Conservation (phyloP, 371 early-diverging fungal species). For the Haplosporangium sp. region DNA sequence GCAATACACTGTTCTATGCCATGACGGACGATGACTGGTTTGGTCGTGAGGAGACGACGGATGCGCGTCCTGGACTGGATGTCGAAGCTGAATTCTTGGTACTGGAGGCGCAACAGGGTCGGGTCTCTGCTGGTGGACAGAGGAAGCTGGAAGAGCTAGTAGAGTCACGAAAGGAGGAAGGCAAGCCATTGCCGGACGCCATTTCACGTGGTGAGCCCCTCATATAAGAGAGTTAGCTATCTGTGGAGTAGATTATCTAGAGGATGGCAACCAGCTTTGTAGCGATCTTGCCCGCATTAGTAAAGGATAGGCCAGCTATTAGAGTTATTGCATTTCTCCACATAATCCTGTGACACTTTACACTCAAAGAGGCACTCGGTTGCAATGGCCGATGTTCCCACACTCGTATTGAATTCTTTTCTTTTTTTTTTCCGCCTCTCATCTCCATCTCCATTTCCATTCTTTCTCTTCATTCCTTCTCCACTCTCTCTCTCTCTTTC, state of each 20-base stretch:
- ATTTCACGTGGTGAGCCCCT: constrained; percentile 8
- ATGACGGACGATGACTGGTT: constrained; percentile 55
- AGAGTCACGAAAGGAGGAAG: constrained; percentile 18
- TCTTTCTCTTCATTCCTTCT: not conserved
- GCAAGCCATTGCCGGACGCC: constrained; percentile 22
- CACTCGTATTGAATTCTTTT: not conserved
- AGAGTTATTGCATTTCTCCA: too few relatives aligned
- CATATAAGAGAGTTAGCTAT: not conserved
- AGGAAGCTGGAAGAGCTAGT: constrained; percentile 26
- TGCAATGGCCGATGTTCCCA: too few relatives aligned
- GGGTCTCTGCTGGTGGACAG: constrained; percentile 9
- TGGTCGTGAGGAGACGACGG: constrained; percentile 20
- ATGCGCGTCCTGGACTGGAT: constrained; percentile 15
- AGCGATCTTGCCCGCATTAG: too few relatives aligned
- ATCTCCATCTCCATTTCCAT: not conserved
- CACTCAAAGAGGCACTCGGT: too few relatives aligned
- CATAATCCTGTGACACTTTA: too few relatives aligned
- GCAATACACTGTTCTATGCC: constrained; percentile 30
- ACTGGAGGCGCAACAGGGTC: not conserved
- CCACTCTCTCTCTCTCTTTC: not conserved
- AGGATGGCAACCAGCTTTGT: too few relatives aligned
- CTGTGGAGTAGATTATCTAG: too few relatives aligned
- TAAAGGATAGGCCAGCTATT: too few relatives aligned
- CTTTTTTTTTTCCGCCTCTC: not conserved
- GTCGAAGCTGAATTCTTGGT: constrained; percentile 5